phyloP scores from a whole-genome alignment of 1,139 yeast species.

The Pichia sp. region DNA sequence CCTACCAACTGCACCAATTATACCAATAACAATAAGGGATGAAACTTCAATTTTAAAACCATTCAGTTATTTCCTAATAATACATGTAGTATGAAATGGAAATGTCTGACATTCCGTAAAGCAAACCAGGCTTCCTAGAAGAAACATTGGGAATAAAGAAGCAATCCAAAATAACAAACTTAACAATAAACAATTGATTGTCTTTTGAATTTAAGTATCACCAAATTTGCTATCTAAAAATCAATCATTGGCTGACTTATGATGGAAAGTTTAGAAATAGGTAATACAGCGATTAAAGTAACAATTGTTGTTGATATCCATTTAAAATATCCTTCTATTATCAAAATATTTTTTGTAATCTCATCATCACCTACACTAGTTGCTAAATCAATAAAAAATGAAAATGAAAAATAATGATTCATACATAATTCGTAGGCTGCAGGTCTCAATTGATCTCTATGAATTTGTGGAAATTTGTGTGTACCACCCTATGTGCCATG shows the following conservation, averaged over 20 bases:
- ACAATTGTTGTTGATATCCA: constrained; percentile 62
- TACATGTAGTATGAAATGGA: constrained; percentile 51
- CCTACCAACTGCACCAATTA: constrained; percentile 1
- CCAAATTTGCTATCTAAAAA: constrained; percentile 41
- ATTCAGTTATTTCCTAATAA: neutral
- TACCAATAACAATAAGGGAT: neutral
- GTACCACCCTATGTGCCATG: constrained; percentile 65
- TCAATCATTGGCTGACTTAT: constrained; percentile 78
- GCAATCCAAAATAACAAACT: constrained; percentile 35
- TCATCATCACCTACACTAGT: constrained; percentile 83
- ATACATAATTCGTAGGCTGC: constrained; percentile 44
- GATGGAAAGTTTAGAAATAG: constrained; percentile 82
- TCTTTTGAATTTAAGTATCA: neutral
- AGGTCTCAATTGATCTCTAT: constrained; percentile 52
- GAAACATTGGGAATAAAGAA: constrained; percentile 65
- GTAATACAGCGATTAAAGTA: constrained; percentile 69
- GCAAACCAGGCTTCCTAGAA: constrained; percentile 77
- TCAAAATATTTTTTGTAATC: constrained; percentile 68
- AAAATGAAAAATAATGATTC: constrained; percentile 54
- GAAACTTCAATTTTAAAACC: neutral
- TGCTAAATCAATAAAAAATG: constrained; percentile 62
- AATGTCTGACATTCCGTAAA: constrained; percentile 73
- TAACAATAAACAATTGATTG: constrained; percentile 20
- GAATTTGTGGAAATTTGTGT: constrained; percentile 55
- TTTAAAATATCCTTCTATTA: constrained; percentile 66